phyloP scores from a whole-genome alignment of 2,329 filamentous ascomycete species.

The Beauveria caledonica region DNA sequence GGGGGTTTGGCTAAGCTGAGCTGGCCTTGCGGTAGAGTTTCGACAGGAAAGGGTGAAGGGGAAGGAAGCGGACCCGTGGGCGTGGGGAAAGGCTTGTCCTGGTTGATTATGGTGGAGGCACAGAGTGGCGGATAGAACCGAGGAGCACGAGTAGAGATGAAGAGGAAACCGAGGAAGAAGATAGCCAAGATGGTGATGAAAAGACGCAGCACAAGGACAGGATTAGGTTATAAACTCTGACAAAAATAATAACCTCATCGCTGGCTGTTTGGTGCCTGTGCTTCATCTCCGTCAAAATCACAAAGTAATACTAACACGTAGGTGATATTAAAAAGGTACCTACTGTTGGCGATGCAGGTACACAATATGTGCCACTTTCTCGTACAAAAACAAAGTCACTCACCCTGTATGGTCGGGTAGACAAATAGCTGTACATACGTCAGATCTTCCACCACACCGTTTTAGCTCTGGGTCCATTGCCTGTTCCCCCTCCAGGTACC shows the following conservation, averaged over 20 bases:
- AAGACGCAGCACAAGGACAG: no score
- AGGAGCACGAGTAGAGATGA: background rate
- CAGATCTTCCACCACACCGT: background rate
- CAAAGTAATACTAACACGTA: background rate
- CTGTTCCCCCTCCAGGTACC: background rate
- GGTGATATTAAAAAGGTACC: background rate
- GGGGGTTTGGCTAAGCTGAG: slow-evolving; percentile 1
- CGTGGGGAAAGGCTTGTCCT: slow-evolving; percentile 9
- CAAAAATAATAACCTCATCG: no score
- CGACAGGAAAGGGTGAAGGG: slow-evolving; percentile 8
- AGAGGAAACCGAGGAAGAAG: background rate
- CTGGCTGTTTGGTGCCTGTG: background rate
- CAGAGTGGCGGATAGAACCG: background rate
- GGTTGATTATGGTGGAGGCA: background rate
- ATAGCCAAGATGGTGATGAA: no score
- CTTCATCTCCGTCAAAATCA: background rate
- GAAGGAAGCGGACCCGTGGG: slow-evolving; percentile 5
- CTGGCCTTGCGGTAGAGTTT: background rate
- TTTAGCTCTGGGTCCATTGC: background rate
- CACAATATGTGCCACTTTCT: background rate
- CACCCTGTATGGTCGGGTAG: no score
- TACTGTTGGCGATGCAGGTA: background rate
- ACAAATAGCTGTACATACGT: background rate
- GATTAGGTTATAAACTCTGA: no score
- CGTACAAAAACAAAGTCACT: no score